These are phyloP conservation scores for Lodderomyces theae DNA, from an alignment of 1,139 yeast species.

Conservation along the genomic window DNA sequence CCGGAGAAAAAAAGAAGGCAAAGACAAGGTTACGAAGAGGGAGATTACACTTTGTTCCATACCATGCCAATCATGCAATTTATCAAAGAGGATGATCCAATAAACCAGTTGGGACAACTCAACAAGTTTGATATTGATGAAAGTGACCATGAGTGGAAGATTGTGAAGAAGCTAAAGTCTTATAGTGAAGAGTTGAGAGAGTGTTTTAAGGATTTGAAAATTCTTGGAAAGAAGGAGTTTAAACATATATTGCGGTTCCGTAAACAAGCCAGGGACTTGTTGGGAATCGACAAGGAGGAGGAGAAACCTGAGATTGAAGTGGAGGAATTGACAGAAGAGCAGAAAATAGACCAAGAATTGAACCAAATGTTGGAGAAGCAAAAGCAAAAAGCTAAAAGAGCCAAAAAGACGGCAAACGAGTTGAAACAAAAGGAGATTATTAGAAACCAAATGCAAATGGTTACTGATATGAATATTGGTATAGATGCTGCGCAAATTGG, in stretches of 20 bases:
- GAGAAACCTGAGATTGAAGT: conserved; percentile 54
- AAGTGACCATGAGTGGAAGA: conserved; percentile 69
- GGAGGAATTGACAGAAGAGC: conserved; percentile 81
- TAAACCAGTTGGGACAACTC: conserved; percentile 72
- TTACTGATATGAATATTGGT: conserved; percentile 90
- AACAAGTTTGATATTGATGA: conserved; percentile 53
- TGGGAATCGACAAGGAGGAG: conserved; percentile 63
- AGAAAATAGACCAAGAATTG: conserved; percentile 81
- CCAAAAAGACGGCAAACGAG: conserved; percentile 79
- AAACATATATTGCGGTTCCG: conserved; percentile 83
- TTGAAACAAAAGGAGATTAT: conserved; percentile 80
- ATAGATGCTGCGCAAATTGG: conserved; percentile 87
- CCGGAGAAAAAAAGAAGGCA: conserved; percentile 89
- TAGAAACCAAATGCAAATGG: conserved; percentile 95
- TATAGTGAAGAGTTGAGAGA: conserved; percentile 77
- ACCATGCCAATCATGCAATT: conserved; percentile 76
- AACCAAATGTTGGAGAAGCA: conserved; percentile 71
- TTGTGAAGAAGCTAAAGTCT: conserved; percentile 65
- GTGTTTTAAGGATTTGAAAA: conserved; percentile 88
- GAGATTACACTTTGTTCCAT: conserved; percentile 77
- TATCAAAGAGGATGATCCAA: conserved; percentile 75
- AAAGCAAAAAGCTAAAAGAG: conserved; percentile 67
- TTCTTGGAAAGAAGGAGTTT: conserved; percentile 91
- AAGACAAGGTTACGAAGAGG: conserved; percentile 94
- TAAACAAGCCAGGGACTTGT: conserved; percentile 73